Evolutionary conservation across 352 stramenopile species (phyloP).

Genomic region (Globisporangium iwayamae): DNA sequence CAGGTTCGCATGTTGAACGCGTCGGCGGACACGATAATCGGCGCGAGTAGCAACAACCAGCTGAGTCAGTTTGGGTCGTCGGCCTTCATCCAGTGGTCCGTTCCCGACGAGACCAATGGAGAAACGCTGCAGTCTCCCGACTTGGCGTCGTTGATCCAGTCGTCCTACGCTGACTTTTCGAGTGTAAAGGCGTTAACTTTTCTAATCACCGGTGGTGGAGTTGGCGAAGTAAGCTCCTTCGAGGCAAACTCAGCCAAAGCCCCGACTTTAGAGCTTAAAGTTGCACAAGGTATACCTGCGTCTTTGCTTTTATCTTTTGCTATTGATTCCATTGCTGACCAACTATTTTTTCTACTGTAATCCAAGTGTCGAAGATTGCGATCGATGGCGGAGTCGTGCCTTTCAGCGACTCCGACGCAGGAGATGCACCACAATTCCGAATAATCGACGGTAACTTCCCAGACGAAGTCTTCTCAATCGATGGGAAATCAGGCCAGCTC

Average conservation of each 20-base stretch:
- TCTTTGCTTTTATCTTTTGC: neutral
- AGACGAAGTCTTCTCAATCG: constrained; percentile 4
- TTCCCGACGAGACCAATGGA: constrained; percentile 19
- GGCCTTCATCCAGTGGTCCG: constrained; percentile 28
- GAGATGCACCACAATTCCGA: constrained; percentile 5
- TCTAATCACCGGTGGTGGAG: constrained; percentile 38
- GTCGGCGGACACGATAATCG: constrained; percentile 10
- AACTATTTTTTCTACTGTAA: neutral
- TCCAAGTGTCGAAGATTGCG: constrained; percentile 1
- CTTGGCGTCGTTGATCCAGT: constrained; percentile 21
- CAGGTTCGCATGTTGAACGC: constrained; percentile 31
- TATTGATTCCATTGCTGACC: neutral
- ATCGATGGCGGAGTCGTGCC: constrained; percentile 2
- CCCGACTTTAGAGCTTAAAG: constrained; percentile 32
- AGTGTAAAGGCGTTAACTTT: constrained; percentile 13
- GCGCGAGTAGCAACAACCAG: neutral
- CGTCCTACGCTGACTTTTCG: neutral
- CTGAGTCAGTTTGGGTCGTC: constrained; percentile 20
- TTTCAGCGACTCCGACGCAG: constrained; percentile 4
- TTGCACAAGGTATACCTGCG: constrained; percentile 32
- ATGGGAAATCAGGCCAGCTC: neutral
- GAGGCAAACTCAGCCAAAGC: constrained; percentile 22
- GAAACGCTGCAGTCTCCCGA: constrained; percentile 33
- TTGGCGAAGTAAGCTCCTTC: constrained; percentile 48
- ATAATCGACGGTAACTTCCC: constrained; percentile 1